Evolutionary conservation across 164 flowering plant genomes (phyloP).

Genomic region (Chimonanthus praecox): DNA sequence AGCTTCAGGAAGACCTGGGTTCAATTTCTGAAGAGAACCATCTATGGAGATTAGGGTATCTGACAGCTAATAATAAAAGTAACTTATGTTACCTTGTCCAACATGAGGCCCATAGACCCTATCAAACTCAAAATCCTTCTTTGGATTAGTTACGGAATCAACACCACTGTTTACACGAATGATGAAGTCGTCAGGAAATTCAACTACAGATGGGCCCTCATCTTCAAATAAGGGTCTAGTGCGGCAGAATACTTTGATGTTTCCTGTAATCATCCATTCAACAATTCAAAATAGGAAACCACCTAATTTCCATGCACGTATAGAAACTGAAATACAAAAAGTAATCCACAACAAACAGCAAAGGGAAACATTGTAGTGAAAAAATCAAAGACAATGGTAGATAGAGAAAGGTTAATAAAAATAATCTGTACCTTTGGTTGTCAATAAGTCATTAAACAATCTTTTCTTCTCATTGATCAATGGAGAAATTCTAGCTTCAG

Average conservation of each 20-base stretch:
- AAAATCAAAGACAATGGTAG: neutral
- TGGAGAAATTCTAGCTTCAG: constrained; percentile 84
- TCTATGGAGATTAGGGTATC: neutral
- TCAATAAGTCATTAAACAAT: constrained; percentile 89
- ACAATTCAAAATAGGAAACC: constrained; percentile 8
- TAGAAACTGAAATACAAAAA: neutral
- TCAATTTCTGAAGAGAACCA: neutral
- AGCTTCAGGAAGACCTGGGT: neutral
- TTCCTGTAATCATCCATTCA: constrained; percentile 54
- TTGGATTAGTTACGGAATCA: constrained; percentile 60
- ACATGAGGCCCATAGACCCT: constrained; percentile 99
- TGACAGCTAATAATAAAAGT: neutral
- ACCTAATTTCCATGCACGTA: neutral
- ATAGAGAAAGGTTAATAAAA: constrained; percentile 4
- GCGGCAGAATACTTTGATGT: constrained; percentile 79
- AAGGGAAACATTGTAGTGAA: neutral
- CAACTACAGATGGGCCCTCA: constrained; percentile 80
- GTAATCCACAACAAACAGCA: neutral
- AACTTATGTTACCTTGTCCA: constrained; percentile 66
- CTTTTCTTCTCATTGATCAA: constrained; percentile 79
- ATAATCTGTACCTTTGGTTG: constrained; percentile 70
- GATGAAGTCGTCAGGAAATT: constrained; percentile 90
- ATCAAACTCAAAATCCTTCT: constrained; percentile 94
- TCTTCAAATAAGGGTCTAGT: constrained; percentile 91
- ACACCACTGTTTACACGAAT: constrained; percentile 72